Evolutionary conservation across 2,329 filamentous ascomycete species (phyloP), one percentile per base, ranked within the genome.

Genomic region (Ophiostoma quercus): DNA sequence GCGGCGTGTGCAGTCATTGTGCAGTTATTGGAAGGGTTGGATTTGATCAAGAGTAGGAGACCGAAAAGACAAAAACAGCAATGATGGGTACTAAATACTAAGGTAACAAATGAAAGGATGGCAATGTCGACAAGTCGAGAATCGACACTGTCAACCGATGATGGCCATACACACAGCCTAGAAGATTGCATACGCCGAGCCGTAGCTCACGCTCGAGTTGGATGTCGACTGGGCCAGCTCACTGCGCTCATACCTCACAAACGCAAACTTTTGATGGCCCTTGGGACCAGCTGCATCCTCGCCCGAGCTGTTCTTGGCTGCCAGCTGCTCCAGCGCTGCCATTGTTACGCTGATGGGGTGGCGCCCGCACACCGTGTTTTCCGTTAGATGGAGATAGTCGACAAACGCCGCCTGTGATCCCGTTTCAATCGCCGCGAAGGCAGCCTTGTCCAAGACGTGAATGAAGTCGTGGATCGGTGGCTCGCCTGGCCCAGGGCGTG

Each of bases 271-370:
- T 3, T 66, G 19, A n/a, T 22, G 19, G 19, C 62, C 62, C 60
- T 63, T 63, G 60, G 32, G n/a, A 32, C 25, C 25, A 29, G 66
- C 29, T 68, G 29, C 9, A 57, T 43, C 51, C 68, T 68, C 3
- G 19, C 32, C 4, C 11, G 34, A 11, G 39, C 60, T 19, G 25
- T 34, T 47, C 68, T 82, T 79, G 29, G 78, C 77, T 0, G 80
- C 78, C 41, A 92, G 77, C 67, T 83, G 80, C 80, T 97, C 94
- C 71, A 98, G 79, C 0, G 90, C 93, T 0, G 94, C 92, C 92
- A 99, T 93, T 51, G 91, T 86, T 3, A 98, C 90, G 0, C 95
- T 94, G 75, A 99, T 98, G 0, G 95, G 95, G 80, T 99, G 95
- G 67, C 94, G 84, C 3, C 95, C 95, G 76, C 95, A 99, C 0